Evolutionary conservation across 805 yeast species (phyloP).

Genomic region (Lachancea meyersii): DNA sequence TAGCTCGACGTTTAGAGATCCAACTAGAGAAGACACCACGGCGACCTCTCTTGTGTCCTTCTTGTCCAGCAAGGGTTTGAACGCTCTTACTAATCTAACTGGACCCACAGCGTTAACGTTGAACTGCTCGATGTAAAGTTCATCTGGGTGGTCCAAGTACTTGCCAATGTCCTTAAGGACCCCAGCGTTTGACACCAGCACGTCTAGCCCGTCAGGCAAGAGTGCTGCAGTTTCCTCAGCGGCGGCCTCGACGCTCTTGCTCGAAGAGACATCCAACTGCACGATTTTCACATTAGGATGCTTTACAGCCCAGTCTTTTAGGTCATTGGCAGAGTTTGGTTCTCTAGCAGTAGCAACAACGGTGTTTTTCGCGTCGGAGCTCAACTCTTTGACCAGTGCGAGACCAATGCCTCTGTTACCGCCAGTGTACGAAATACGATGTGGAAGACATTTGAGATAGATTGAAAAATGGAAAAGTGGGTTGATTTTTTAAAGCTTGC

Average conservation of each 20-base stretch:
- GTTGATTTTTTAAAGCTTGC: not conserved
- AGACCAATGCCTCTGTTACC: constrained; percentile 36
- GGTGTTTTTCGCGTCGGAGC: constrained; percentile 6
- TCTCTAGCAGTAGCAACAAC: constrained; percentile 21
- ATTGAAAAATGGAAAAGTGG: not conserved
- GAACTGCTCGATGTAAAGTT: constrained; percentile 1
- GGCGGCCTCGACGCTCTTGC: not conserved
- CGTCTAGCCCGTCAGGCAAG: not conserved
- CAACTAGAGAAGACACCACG: no score
- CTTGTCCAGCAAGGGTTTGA: no score
- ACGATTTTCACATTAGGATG: not conserved
- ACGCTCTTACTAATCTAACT: not conserved
- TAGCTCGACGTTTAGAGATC: no score
- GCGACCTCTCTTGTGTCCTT: no score
- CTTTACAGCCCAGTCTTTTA: not conserved
- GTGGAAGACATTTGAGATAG: not conserved
- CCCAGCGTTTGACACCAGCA: not conserved
- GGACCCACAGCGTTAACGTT: not conserved
- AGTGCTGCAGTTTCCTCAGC: not conserved
- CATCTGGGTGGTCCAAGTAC: not conserved
- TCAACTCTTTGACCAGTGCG: constrained; percentile 24
- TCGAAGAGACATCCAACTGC: not conserved
- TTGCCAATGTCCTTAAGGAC: not conserved
- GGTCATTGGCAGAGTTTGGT: not conserved
- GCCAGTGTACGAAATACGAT: constrained; percentile 33